Evolutionary conservation across 192 early-diverging fungal genomes (phyloP).

Genomic region (Backusella liffmaniae): DNA sequence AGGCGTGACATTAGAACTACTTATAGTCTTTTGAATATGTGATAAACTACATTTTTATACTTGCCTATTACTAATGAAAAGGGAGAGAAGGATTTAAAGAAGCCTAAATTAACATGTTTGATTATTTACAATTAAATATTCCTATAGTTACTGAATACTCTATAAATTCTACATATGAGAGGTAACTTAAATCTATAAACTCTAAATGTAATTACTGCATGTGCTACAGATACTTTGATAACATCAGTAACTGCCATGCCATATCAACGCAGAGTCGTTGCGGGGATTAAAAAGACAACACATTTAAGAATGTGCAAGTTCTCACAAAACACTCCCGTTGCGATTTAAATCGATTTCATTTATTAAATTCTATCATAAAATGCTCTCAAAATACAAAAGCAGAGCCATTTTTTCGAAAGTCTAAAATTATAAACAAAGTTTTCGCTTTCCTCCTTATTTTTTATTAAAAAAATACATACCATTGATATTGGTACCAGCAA

Average conservation of each 20-base stretch:
- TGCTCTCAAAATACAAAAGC: conserved; percentile 85
- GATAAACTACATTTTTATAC: too few relatives aligned
- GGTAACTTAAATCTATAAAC: too few relatives aligned
- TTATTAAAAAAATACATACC: background rate
- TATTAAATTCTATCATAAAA: conserved; percentile 62
- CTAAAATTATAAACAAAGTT: conserved; percentile 79
- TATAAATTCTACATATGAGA: too few relatives aligned
- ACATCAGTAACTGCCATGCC: background rate
- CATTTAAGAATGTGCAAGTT: background rate
- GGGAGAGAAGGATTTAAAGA: too few relatives aligned
- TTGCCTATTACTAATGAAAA: too few relatives aligned
- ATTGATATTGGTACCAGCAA: background rate
- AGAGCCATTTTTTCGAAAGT: conserved; percentile 94
- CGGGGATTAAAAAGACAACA: background rate
- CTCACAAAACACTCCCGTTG: background rate
- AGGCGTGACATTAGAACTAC: too few relatives aligned
- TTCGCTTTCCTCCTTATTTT: conserved; percentile 74
- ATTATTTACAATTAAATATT: too few relatives aligned
- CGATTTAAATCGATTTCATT: background rate
- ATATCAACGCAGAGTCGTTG: background rate
- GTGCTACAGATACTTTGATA: background rate
- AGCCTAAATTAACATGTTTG: too few relatives aligned
- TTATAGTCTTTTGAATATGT: too few relatives aligned
- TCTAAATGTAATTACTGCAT: too few relatives aligned
- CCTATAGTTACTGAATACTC: too few relatives aligned